Percentiles rank a stretch among this genome's conserved stretches.
phyloP scores from a whole-genome alignment of 805 yeast species.

The Candida nemodendra region DNA sequence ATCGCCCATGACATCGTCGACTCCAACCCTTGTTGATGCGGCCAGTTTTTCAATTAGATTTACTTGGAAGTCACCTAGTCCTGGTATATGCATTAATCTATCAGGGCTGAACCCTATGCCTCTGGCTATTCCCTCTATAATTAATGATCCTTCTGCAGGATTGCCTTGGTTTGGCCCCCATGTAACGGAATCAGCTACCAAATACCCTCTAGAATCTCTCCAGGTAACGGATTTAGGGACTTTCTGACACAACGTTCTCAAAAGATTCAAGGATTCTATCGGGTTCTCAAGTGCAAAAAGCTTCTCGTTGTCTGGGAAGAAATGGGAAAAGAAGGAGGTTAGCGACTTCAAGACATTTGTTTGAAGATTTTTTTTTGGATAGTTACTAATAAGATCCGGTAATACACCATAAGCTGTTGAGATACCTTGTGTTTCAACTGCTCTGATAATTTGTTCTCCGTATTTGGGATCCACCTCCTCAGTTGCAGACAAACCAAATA shows the following conservation, averaged over 20 bases:
- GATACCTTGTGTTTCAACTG: slow-evolving; percentile 89
- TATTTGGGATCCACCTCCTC: slow-evolving; percentile 74
- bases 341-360: slow-evolving; percentile 64
- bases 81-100: slow-evolving; percentile 82
- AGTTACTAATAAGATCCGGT: slow-evolving; percentile 65
- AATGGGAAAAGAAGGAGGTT: slow-evolving; percentile 65
- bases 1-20: slow-evolving; percentile 20
- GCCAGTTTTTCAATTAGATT: slow-evolving; percentile 57
- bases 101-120: slow-evolving; percentile 82
- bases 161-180: slow-evolving; percentile 36
- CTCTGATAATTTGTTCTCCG: slow-evolving; percentile 89
- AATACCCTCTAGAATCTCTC: slow-evolving; percentile 91
- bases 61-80: slow-evolving; percentile 83
- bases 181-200: slow-evolving; percentile 66
- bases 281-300: slow-evolving; percentile 65
- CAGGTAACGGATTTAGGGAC: slow-evolving; percentile 82
- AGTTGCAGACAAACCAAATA: slow-evolving; percentile 85
- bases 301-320: slow-evolving; percentile 79
- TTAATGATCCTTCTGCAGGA: slow-evolving; percentile 40
- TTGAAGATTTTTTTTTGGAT: slow-evolving; percentile 75
- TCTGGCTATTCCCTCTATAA: slow-evolving; percentile 80
- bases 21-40: slow-evolving; percentile 13
- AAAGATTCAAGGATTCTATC: slow-evolving; percentile 69
- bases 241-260: slow-evolving; percentile 78
- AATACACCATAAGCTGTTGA: slow-evolving; percentile 78